Conservation (phyloP, 2,329 filamentous ascomycete species). For the Penicillium sp. region DNA sequence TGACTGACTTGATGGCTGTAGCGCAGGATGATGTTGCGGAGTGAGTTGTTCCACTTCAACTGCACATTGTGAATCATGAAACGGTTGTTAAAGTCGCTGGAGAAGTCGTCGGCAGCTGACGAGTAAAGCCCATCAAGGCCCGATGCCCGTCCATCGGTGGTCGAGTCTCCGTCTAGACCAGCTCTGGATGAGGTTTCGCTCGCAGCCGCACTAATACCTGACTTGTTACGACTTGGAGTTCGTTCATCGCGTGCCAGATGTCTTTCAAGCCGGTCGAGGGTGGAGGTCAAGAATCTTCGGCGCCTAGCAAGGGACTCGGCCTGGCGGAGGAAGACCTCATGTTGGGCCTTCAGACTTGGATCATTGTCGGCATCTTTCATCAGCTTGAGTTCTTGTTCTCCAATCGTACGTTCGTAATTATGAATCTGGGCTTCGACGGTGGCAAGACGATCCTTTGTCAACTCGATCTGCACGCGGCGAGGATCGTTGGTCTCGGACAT, state of each 20-base stretch:
- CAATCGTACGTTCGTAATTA: constrained; percentile 73
- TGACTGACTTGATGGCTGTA: constrained; percentile 98
- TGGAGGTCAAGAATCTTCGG: constrained; percentile 63
- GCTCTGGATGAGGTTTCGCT: constrained; percentile 37
- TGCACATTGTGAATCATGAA: constrained; percentile 98
- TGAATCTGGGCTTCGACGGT: constrained; percentile 79
- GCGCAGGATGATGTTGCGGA: constrained; percentile 93
- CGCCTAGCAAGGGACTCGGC: constrained; percentile 63
- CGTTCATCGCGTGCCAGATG: constrained; percentile 50
- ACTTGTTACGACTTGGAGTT: constrained; percentile 57
- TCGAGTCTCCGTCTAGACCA: constrained; percentile 47
- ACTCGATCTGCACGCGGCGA: constrained; percentile 80
- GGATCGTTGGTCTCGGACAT: constrained; percentile 93
- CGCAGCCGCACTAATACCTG: constrained; percentile 27
- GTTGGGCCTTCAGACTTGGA: constrained; percentile 48
- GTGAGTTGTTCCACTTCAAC: constrained; percentile 96
- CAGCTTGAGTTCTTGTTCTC: constrained; percentile 73
- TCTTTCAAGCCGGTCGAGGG: constrained; percentile 63
- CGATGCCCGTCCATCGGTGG: constrained; percentile 61
- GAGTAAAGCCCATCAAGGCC: constrained; percentile 66
- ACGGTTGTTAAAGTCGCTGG: constrained; percentile 95
- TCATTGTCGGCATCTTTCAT: constrained; percentile 62
- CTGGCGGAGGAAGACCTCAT: constrained; percentile 61
- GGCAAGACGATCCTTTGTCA: constrained; percentile 80
- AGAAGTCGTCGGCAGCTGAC: constrained; percentile 77